Percentiles rank a stretch among this genome's conserved stretches.
phyloP scores from a whole-genome alignment of 2,329 filamentous ascomycete genomes.

The Hymenoscyphus scutula region DNA sequence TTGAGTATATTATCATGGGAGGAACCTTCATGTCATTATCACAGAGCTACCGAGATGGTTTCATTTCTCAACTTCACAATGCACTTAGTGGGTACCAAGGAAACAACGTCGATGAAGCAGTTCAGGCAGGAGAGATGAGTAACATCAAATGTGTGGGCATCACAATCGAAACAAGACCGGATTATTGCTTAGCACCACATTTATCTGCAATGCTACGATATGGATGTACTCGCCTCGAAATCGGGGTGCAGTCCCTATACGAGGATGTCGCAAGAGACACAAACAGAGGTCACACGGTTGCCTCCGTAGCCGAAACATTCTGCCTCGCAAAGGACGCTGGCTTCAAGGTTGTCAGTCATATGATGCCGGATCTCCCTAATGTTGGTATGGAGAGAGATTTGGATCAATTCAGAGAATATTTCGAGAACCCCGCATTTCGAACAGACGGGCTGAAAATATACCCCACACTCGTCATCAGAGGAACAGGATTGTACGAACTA shows the following conservation, averaged over 20 bases:
- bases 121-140: conserved; percentile 91
- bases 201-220: conserved; percentile 96
- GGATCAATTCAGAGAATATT: conserved; percentile 96
- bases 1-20: conserved; percentile 99
- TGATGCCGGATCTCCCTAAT: conserved; percentile 99
- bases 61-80: conserved; percentile 95
- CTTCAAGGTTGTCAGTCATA: conserved; percentile 98
- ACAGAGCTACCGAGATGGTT: conserved; percentile 84
- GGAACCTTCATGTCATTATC: conserved; percentile 98
- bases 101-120: conserved; percentile 90
- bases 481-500: conserved; percentile 92
- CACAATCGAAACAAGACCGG: conserved; percentile 94
- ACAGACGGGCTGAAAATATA: conserved; percentile 98
- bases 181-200: conserved; percentile 96
- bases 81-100: conserved; percentile 95
- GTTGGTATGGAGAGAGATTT: conserved; percentile 98
- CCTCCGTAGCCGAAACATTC: conserved; percentile 93
- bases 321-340: conserved; percentile 96
- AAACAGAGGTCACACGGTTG: conserved; percentile 94
- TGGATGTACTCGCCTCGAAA: conserved; percentile 89
- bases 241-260: conserved; percentile 95
- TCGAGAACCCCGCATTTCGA: conserved; percentile 91
- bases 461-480: conserved; percentile 93
- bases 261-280: conserved; percentile 98
- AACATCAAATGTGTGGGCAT: conserved; percentile 98